Evolutionary conservation across 257 asterid genomes (phyloP).

Genomic region (Paulownia fortunei): DNA sequence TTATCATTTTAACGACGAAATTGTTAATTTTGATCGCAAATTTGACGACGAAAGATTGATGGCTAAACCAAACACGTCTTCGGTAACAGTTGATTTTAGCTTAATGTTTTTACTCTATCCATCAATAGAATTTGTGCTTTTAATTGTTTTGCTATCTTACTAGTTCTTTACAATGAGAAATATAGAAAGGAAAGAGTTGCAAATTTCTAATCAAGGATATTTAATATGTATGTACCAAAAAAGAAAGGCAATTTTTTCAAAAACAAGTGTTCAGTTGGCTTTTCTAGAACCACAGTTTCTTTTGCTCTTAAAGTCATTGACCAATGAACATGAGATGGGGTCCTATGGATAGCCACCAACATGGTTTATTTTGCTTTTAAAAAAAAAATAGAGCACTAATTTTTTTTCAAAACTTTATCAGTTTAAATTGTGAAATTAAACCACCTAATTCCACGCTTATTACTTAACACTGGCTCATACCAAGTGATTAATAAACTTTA

Average conservation of each 20-base stretch:
- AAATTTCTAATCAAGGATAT: neutral
- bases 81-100: no score
- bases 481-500: no score
- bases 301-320: conserved; percentile 48
- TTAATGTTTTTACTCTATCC: no score
- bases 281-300: conserved; percentile 46
- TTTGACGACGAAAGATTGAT: no score
- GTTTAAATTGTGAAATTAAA: neutral
- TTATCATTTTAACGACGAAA: no score
- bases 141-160: no score
- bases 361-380: conserved; percentile 20
- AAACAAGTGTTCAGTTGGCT: conserved; percentile 30
- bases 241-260: neutral
- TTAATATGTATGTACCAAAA: neutral
- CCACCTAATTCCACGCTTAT: conserved; percentile 21
- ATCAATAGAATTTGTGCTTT: no score
- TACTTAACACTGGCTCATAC: no score
- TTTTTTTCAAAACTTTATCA: neutral
- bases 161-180: neutral
- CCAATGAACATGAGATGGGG: conserved; percentile 55
- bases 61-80: neutral
- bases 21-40: no score
- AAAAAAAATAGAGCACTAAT: no score
- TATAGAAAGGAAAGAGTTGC: neutral
- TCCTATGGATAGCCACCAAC: conserved; percentile 28